Conservation (phyloP, 169 alveolate species). For the Besnoitia besnoiti region DNA sequence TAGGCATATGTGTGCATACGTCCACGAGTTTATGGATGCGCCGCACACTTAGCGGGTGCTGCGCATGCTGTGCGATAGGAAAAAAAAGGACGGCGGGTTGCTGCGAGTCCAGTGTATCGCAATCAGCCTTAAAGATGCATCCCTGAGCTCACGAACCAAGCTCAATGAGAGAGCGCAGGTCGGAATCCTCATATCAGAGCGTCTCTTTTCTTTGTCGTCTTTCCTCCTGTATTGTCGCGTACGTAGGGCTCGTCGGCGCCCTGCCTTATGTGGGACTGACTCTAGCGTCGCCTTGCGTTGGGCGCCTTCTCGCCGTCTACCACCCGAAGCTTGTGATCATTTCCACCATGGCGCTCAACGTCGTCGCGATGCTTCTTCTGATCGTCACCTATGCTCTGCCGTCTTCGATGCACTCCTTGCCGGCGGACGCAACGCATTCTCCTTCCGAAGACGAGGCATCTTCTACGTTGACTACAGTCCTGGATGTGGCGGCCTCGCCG, state of each 20-base stretch:
- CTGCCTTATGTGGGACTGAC: conserved; percentile 65
- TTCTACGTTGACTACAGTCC: neutral
- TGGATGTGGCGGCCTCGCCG: conserved; percentile 10
- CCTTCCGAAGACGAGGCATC: neutral
- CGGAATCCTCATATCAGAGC: too few relatives aligned
- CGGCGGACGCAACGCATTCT: neutral
- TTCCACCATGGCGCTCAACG: conserved; percentile 49
- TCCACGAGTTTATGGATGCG: too few relatives aligned
- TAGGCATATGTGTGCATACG: too few relatives aligned
- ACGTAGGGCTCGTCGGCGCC: conserved; percentile 67
- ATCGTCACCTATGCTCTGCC: conserved; percentile 33
- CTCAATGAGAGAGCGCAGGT: too few relatives aligned
- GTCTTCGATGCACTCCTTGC: neutral
- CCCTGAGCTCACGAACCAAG: too few relatives aligned
- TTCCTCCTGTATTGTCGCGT: too few relatives aligned
- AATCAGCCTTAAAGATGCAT: too few relatives aligned
- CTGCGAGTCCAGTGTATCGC: too few relatives aligned
- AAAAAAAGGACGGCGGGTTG: too few relatives aligned
- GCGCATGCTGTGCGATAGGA: too few relatives aligned
- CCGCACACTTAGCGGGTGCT: too few relatives aligned
- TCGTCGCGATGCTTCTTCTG: conserved; percentile 37
- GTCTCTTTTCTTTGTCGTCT: too few relatives aligned
- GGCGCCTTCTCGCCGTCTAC: conserved; percentile 46
- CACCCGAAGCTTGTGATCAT: conserved; percentile 39
- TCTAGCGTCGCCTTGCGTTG: conserved; percentile 49